phyloP scores from a whole-genome alignment of 1,139 yeast species.

The Pichia sp. region DNA sequence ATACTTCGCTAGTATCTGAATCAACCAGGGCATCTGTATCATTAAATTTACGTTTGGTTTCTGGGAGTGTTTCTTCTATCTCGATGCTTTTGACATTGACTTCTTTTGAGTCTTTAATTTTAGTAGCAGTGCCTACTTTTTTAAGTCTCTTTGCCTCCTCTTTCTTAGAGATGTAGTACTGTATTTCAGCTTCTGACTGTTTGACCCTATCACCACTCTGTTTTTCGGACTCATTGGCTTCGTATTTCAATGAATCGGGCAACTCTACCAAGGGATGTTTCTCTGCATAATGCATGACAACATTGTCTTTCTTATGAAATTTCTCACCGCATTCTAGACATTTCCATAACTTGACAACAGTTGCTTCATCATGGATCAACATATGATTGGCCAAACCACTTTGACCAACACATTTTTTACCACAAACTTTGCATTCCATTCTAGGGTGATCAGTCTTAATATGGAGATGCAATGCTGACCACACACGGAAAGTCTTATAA shows the following conservation, averaged over 20 bases:
- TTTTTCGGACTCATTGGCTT: conserved; percentile 4
- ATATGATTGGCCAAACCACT: conserved; percentile 66
- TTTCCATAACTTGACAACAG: conserved; percentile 51
- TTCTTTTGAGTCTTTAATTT: not conserved
- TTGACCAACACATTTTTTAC: conserved; percentile 67
- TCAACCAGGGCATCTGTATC: not conserved
- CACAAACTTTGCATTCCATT: conserved; percentile 58
- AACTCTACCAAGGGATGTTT: conserved; percentile 27
- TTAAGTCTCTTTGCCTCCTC: conserved; percentile 4
- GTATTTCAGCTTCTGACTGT: not conserved
- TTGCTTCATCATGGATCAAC: conserved; percentile 49
- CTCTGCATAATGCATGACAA: conserved; percentile 37
- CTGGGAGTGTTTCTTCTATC: not conserved
- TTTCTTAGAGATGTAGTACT: conserved; percentile 5
- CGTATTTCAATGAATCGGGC: conserved; percentile 15
- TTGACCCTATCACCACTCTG: not conserved
- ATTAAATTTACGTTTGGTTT: not conserved
- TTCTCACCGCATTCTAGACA: conserved; percentile 46
- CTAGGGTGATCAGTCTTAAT: conserved; percentile 68
- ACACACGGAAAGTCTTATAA: conserved; percentile 53
- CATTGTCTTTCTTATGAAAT: conserved; percentile 36
- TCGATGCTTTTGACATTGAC: not conserved
- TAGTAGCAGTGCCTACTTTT: not conserved
- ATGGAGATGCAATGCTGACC: conserved; percentile 74
- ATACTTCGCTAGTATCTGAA: not conserved